Evolutionary conservation across 768 basidiomycete genomes (phyloP).

Genomic region (Leccinum pellstonianum): DNA sequence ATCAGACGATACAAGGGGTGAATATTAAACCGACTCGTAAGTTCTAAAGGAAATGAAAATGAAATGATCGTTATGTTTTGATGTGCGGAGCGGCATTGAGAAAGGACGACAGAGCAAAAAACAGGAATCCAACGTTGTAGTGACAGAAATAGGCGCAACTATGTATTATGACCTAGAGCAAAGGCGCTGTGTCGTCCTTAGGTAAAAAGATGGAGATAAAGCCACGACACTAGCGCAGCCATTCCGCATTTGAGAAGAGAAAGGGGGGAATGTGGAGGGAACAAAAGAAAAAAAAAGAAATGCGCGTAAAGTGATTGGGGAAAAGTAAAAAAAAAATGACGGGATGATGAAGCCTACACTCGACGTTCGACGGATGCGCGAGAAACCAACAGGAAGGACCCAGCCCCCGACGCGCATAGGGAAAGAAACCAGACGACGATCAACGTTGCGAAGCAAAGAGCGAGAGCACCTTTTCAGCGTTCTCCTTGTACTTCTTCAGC

Average conservation of each 20-base stretch:
- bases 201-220: conserved; percentile 3
- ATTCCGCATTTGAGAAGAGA: conserved; percentile 14
- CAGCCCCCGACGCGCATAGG: conserved; percentile 20
- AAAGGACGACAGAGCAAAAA: conserved; percentile 20
- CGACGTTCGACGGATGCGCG: conserved; percentile 16
- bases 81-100: conserved; percentile 10
- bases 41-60: conserved; percentile 12
- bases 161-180: conserved; percentile 29
- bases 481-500: conserved; percentile 84
- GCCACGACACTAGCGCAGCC: conserved; percentile 26
- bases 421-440: conserved; percentile 18
- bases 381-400: conserved; percentile 23
- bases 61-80: conserved; percentile 27
- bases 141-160: conserved; percentile 25
- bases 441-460: conserved; percentile 75
- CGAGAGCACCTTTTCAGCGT: conserved; percentile 82
- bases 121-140: conserved; percentile 34
- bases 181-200: conserved; percentile 27
- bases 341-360: conserved; percentile 21
- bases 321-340: conserved; percentile 18
- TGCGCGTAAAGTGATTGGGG: conserved; percentile 22
- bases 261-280: conserved; percentile 1
- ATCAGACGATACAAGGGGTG: conserved; percentile 4
- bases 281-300: conserved; percentile 12
- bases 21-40: conserved; percentile 25